phyloP scores from a whole-genome alignment of 768 basidiomycete genomes.

The Candolleomyces efflorescens region DNA sequence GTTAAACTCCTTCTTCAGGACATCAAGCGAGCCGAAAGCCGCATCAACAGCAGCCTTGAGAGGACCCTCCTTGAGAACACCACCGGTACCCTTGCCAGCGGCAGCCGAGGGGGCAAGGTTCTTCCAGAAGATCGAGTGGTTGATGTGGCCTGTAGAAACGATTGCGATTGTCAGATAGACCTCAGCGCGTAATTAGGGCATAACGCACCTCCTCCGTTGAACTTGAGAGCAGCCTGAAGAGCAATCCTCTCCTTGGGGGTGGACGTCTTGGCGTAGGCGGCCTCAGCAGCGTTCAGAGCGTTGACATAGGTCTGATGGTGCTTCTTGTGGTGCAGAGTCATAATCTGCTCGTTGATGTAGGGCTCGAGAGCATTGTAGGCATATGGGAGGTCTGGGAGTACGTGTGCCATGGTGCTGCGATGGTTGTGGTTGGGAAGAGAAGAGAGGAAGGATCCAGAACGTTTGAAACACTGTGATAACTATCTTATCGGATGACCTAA shows the following conservation, averaged over 20 bases:
- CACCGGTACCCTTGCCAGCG: slow-evolving; percentile 56
- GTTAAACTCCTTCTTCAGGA: slow-evolving; percentile 79
- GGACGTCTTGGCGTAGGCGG: slow-evolving; percentile 58
- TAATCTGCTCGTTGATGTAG: slow-evolving; percentile 88
- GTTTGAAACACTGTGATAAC: background rate
- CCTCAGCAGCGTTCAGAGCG: slow-evolving; percentile 87
- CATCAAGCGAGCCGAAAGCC: slow-evolving; percentile 68
- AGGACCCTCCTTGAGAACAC: slow-evolving; percentile 53
- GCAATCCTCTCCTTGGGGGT: slow-evolving; percentile 80
- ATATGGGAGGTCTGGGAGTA: slow-evolving; percentile 73
- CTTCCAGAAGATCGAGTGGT: slow-evolving; percentile 96
- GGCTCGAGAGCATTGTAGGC: slow-evolving; percentile 89
- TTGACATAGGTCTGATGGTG: slow-evolving; percentile 96
- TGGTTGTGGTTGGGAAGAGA: background rate
- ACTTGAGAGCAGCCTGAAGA: slow-evolving; percentile 88
- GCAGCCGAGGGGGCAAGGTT: slow-evolving; percentile 70
- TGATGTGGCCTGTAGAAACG: slow-evolving; percentile 68
- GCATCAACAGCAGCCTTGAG: slow-evolving; percentile 61
- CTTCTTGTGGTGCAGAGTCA: slow-evolving; percentile 92
- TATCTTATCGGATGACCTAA: background rate
- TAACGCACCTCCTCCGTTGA: slow-evolving; percentile 88
- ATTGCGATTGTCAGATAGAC: background rate
- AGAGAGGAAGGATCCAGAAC: background rate
- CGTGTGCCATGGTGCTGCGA: slow-evolving; percentile 24
- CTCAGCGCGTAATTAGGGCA: background rate